Evolutionary conservation across 73 alveolate species (phyloP), one percentile per base, ranked within the genome.

Genomic region (Chromera velia): DNA sequence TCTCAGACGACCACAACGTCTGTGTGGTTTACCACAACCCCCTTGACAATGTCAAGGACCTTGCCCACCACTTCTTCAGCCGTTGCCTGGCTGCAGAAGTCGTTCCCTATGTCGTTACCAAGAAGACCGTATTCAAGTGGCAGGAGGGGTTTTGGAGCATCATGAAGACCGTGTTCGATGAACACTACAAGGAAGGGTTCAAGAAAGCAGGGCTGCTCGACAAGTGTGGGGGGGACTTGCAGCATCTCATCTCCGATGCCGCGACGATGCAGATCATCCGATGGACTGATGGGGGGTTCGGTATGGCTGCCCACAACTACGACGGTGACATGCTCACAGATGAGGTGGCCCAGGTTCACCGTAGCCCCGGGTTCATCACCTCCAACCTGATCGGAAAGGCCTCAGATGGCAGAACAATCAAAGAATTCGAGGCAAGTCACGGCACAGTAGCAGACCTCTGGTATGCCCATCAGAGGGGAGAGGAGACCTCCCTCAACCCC

Each of bases 221-320:
- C 77, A 77, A 77, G 63, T 32, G 68, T 26, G 84, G 84, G 1
- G 84, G 84, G 62, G 84, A 77, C 77, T 76, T 77, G 65, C 28
- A 47, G 74, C 84, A 77, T 62, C 72, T 77, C 31, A 77, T 77
- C 70, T 33, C 71, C 30, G 84, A 77, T 77, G 84, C 84, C 13
- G 84, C 84, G 28, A 77, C 84, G 32, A 77, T 77, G 84, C 84
- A 77, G 84, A 77, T 77, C 84, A 77, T 77, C 76, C 84, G 84
- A 70, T 77, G 84, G 84, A 77, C 77, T 1, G 30, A 22, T 32
- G 0, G 33, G 62, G 84, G 84, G 40, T 77, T 77, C 30, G 84
- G 84, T 34, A 77, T 77, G 84, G 84, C 84, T 1, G 65, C 77
- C 76, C 84, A 77, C 71, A 77, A 77, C 71, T 77, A 77, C 84